Conservation (phyloP, 257 asterid genomes). For the Solanum paucissectum region DNA sequence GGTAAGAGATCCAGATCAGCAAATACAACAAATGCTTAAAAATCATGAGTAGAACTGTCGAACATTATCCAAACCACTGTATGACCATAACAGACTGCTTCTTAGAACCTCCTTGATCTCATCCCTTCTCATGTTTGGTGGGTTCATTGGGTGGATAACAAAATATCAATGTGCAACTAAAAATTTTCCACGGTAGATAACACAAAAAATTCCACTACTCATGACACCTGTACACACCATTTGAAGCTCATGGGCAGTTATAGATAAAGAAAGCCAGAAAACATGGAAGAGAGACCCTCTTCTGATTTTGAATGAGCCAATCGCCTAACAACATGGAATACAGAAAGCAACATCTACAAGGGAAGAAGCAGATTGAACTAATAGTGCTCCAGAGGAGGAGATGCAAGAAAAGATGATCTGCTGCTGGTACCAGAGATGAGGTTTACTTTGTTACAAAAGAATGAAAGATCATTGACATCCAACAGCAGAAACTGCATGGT, state of each 20-base stretch:
- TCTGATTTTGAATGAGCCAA: neutral
- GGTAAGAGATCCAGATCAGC: neutral
- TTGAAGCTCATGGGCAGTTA: neutral
- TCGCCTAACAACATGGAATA: neutral
- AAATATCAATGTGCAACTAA: neutral
- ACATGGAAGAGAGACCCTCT: neutral
- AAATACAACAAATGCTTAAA: neutral
- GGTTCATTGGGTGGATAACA: neutral
- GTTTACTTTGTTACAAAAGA: neutral
- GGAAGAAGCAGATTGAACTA: neutral
- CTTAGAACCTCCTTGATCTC: neutral
- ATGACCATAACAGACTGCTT: neutral
- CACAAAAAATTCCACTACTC: neutral
- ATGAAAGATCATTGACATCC: neutral
- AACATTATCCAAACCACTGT: neutral
- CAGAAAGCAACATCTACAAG: neutral
- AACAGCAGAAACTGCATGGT: neutral
- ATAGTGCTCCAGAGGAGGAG: neutral
- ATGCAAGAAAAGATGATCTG: neutral
- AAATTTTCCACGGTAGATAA: neutral
- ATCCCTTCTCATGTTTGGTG: neutral
- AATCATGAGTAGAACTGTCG: neutral
- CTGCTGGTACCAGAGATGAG: neutral
- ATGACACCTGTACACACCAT: neutral
- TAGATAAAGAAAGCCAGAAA: neutral